phyloP scores from a whole-genome alignment of 306 rosid genomes.

The Astragalus membranaceus region DNA sequence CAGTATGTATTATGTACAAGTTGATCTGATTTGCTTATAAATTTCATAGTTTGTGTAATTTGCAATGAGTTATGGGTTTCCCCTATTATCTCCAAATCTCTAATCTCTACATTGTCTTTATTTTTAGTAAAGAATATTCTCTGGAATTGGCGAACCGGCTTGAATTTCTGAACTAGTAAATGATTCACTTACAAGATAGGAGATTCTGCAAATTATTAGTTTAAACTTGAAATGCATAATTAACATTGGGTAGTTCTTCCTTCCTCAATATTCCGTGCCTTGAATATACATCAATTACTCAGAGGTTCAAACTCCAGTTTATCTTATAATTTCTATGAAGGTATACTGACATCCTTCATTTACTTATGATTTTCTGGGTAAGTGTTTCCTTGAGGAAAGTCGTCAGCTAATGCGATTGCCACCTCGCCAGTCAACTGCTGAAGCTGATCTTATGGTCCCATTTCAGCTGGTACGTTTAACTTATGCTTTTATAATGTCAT shows the following conservation, averaged over 20 bases:
- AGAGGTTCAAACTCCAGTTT: background rate
- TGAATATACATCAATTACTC: background rate
- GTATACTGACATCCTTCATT: conserved; percentile 7
- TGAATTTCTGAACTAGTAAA: conserved; percentile 8
- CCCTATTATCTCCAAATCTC: background rate
- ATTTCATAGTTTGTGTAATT: too few species aligned
- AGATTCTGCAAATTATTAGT: conserved; percentile 2
- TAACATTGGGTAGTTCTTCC: background rate
- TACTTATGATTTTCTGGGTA: conserved; percentile 8
- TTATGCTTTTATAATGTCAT: conserved; percentile 4
- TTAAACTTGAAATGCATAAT: background rate
- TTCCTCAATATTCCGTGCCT: background rate
- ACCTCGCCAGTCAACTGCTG: conserved; percentile 95
- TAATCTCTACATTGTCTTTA: background rate
- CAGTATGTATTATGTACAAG: background rate
- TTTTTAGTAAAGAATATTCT: background rate
- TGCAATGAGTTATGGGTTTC: background rate
- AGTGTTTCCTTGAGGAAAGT: conserved; percentile 99
- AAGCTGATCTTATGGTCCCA: conserved; percentile 96
- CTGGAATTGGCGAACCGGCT: background rate
- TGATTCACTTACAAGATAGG: conserved; percentile 3
- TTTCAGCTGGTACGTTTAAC: conserved; percentile 78
- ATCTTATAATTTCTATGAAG: conserved; percentile 11
- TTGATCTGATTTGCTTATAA: background rate
- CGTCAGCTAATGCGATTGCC: conserved; percentile 91